Evolutionary conservation across 768 basidiomycete genomes (phyloP).

Genomic region (Epithele typhae): DNA sequence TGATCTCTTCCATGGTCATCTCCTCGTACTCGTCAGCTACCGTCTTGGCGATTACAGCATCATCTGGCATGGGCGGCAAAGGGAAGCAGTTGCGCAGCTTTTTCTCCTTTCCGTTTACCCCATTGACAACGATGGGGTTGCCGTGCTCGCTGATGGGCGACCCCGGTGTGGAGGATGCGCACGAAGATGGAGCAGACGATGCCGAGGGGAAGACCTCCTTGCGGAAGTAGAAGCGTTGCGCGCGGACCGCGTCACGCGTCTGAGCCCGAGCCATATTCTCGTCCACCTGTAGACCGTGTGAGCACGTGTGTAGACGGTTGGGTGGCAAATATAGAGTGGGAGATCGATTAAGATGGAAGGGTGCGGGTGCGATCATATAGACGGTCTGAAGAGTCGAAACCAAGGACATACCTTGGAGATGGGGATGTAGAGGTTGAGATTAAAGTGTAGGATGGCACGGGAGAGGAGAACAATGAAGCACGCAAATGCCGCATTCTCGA

Average conservation of each 20-base stretch:
- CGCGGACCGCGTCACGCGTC: slow-evolving; percentile 65
- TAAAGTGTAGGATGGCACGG: slow-evolving; percentile 86
- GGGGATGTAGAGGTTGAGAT: slow-evolving; percentile 92
- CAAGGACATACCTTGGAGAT: slow-evolving; percentile 75
- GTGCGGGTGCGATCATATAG: too few relatives aligned
- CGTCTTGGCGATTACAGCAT: slow-evolving; percentile 37
- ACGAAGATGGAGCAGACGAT: slow-evolving; percentile 27
- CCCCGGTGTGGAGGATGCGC: slow-evolving; percentile 18
- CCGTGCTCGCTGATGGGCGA: slow-evolving; percentile 21
- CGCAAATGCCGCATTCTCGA: slow-evolving; percentile 96
- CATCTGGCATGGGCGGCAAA: slow-evolving; percentile 46
- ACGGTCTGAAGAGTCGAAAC: neutral
- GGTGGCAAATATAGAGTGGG: too few relatives aligned
- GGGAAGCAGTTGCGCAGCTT: slow-evolving; percentile 72
- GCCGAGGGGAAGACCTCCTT: slow-evolving; percentile 66
- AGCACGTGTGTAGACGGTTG: neutral
- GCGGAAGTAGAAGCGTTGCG: slow-evolving; percentile 86
- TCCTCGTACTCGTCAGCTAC: slow-evolving; percentile 87
- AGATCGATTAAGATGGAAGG: too few relatives aligned
- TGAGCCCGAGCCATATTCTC: slow-evolving; percentile 95
- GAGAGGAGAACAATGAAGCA: slow-evolving; percentile 94
- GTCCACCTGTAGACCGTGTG: slow-evolving; percentile 64
- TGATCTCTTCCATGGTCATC: slow-evolving; percentile 88
- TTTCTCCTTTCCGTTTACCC: slow-evolving; percentile 48
- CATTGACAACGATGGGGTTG: slow-evolving; percentile 13